Evolutionary conservation across 345 rosid genomes (phyloP).

Genomic region (Arabidopsis thaliana): DNA sequence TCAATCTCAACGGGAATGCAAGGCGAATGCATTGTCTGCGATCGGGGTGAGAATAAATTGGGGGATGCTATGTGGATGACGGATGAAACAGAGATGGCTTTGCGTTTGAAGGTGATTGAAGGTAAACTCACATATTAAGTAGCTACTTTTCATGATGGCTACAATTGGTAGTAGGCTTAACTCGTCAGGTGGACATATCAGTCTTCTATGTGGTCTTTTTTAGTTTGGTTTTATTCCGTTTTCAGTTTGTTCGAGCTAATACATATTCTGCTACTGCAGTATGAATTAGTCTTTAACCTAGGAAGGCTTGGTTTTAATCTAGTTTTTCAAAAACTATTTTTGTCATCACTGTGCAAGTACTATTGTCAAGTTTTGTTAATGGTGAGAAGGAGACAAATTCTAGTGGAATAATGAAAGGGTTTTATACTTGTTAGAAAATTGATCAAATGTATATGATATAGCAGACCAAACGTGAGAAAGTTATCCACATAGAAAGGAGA

Average conservation of each 20-base stretch:
- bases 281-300: neutral
- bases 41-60: too few relatives aligned
- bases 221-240: neutral
- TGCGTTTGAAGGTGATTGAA: conserved; percentile 2
- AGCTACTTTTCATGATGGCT: neutral
- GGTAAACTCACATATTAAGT: neutral
- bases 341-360: neutral
- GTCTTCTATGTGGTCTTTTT: neutral
- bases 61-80: too few relatives aligned
- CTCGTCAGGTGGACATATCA: neutral
- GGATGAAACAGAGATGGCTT: neutral
- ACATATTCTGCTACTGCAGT: neutral
- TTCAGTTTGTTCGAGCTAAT: neutral
- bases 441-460: too few relatives aligned
- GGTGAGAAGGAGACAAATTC: neutral
- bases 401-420: too few relatives aligned
- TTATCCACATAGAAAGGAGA: too few relatives aligned
- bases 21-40: too few relatives aligned
- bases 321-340: neutral
- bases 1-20: neutral
- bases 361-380: neutral
- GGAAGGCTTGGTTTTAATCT: neutral
- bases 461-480: too few relatives aligned
- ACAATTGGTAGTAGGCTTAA: neutral
- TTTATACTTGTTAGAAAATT: too few relatives aligned